Percentiles rank a stretch among this genome's conserved stretches.
Evolutionary conservation across 176 grass and related monocot genomes (phyloP).

Genomic region (Echinochloa phyllopogon): DNA sequence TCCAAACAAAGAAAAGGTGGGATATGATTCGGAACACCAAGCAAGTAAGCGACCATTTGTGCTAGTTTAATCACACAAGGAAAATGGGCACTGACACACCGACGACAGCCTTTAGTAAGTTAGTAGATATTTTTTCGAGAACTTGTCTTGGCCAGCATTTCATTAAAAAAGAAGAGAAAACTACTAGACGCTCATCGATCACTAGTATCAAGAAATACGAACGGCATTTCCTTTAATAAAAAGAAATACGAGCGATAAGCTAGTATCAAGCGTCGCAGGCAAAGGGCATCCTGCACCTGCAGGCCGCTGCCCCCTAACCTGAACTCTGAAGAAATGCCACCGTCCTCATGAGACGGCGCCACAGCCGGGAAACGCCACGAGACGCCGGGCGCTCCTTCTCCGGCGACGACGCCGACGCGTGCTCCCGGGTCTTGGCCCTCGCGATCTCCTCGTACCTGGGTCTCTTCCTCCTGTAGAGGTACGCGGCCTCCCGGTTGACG

Average conservation of each 20-base stretch:
- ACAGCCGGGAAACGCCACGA: neutral
- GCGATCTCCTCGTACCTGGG: neutral
- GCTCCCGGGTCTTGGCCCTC: neutral
- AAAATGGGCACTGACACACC: neutral
- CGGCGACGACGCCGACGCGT: neutral
- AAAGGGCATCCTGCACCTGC: neutral
- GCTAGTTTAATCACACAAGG: no score
- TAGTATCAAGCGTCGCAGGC: neutral
- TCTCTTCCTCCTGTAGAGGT: constrained; percentile 11
- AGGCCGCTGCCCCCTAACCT: neutral
- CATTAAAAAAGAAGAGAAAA: no score
- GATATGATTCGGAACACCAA: neutral
- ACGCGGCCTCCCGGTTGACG: neutral
- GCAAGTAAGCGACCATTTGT: neutral
- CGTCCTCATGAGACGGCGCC: neutral
- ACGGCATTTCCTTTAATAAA: no score
- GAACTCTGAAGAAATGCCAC: constrained; percentile 4
- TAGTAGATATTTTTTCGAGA: no score
- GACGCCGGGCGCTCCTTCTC: neutral
- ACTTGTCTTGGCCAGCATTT: no score
- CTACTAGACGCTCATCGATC: neutral
- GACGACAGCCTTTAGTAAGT: neutral
- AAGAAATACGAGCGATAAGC: neutral
- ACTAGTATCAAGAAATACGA: neutral
- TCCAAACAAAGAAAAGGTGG: neutral